These are phyloP conservation scores for Kandelia obovata DNA, from an alignment of 345 rosid species.

Conservation along the genomic window DNA sequence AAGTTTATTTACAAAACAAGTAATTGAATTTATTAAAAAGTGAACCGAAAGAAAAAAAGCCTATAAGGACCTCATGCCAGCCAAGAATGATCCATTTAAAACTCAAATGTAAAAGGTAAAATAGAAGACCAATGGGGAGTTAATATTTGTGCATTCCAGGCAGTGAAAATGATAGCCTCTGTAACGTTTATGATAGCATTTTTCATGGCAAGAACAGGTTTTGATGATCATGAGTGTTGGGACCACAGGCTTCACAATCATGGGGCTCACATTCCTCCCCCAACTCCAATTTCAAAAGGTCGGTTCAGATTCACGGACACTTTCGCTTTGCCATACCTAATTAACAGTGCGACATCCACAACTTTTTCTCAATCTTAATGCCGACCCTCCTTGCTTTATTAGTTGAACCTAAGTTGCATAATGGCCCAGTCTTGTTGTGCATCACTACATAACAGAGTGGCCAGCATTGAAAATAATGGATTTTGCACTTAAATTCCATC, in stretches of 20 bases:
- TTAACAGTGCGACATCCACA: slow-evolving; percentile 2
- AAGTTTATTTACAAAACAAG: not conserved
- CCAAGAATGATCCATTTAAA: not conserved
- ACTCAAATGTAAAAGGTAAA: slow-evolving; percentile 4
- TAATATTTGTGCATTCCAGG: slow-evolving; percentile 17
- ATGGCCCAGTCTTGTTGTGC: not conserved
- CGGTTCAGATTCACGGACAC: slow-evolving; percentile 43
- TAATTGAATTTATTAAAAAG: not conserved
- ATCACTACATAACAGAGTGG: not conserved
- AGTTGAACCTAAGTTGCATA: not conserved
- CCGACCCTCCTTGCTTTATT: slow-evolving; percentile 1
- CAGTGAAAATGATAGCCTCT: slow-evolving; percentile 37
- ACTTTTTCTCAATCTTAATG: slow-evolving; percentile 5
- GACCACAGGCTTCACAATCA: slow-evolving; percentile 27
- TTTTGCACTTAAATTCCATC: slow-evolving; percentile 2
- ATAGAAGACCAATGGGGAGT: slow-evolving; percentile 7
- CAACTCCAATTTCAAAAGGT: slow-evolving; percentile 37
- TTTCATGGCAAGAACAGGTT: slow-evolving; percentile 19
- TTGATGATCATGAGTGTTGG: slow-evolving; percentile 30
- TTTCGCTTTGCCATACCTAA: slow-evolving; percentile 20
- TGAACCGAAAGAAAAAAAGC: not conserved
- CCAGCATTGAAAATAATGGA: slow-evolving; percentile 15
- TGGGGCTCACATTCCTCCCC: slow-evolving; percentile 21
- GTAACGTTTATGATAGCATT: slow-evolving; percentile 6
- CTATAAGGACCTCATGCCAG: not conserved